Evolutionary conservation across 2,329 filamentous ascomycete species (phyloP).

Genomic region (Blumeria hordei): DNA sequence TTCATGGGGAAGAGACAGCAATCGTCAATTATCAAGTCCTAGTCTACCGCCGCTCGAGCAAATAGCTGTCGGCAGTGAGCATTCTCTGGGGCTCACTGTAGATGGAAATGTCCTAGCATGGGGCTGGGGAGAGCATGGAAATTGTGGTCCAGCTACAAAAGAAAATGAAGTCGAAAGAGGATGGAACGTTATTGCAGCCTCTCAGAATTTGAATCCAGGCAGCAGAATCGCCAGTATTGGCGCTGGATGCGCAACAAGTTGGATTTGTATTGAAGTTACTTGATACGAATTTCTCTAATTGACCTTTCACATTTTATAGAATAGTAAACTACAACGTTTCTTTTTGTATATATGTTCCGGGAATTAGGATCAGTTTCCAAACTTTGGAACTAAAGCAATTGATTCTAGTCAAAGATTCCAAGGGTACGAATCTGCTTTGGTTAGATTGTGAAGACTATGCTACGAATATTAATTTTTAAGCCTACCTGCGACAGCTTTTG

Average conservation of each 20-base stretch:
- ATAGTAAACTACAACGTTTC: background rate
- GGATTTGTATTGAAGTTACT: slow-evolving; percentile 28
- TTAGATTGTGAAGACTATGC: slow-evolving; percentile 8
- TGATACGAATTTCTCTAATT: slow-evolving; percentile 4
- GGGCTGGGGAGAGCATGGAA: slow-evolving; percentile 97
- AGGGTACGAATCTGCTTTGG: slow-evolving; percentile 8
- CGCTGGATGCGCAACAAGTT: slow-evolving; percentile 81
- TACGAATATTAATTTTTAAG: background rate
- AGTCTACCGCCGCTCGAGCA: slow-evolving; percentile 30
- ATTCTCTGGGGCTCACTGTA: slow-evolving; percentile 48
- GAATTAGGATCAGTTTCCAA: too few relatives aligned
- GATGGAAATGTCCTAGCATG: slow-evolving; percentile 51
- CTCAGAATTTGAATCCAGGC: slow-evolving; percentile 25
- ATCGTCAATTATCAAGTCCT: slow-evolving; percentile 50
- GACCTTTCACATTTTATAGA: background rate
- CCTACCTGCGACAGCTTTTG: slow-evolving; percentile 47
- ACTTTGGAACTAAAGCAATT: background rate
- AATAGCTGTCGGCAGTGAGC: slow-evolving; percentile 76
- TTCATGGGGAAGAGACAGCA: slow-evolving; percentile 68
- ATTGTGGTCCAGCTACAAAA: slow-evolving; percentile 51
- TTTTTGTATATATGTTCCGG: too few relatives aligned
- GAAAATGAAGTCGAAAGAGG: slow-evolving; percentile 42
- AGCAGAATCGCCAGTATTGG: slow-evolving; percentile 36
- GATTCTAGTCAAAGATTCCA: slow-evolving; percentile 11
- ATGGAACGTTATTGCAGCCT: slow-evolving; percentile 41